Base-by-base conservation (phyloP, 352 stramenopile genomes). In the Globisporangium radiosum region DNA sequence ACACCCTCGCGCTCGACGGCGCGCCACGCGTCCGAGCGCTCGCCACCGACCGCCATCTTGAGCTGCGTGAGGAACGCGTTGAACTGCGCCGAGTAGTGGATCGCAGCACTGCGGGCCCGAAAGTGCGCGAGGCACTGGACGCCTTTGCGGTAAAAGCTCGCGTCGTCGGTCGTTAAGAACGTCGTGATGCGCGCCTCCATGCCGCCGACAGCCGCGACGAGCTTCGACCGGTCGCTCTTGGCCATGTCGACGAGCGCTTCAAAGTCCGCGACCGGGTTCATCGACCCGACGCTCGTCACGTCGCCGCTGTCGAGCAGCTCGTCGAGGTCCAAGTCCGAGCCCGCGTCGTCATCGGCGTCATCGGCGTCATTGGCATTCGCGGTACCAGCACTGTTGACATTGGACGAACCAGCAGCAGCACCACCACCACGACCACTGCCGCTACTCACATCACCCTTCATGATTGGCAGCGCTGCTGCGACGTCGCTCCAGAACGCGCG, bases 241-340 rank as follows among this genome's bases (percentile, higher is more conserved):
- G 72, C 64, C 56, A 78, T 57, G 39, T 87, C 78, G 3, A 92
- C 52, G 9, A 94, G 71, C 15, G 71, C 65, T 49, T 94, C 84
- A 66, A 94, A 94, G 56, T 94, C 84, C 1, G 81, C 78, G 42
- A 94, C 81, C 13, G 84, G 84, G 54, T 92, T 94, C 81, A 94
- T 90, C 1, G 81, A 90, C 0, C 84, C 84, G n/a, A 94, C 78
- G 38, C 45, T 71, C 43, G 78, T 86, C 14, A 92, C 78, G 36
- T 81, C 72, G 43, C 73, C 73, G 11, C 75, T 71, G 52, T 87
- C 83, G 55, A 93, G 57, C 7, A 93, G 63, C 40, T 90, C 83
- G 54, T 93, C 83, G 61, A 89, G 63, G 53, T 93, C 79, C 25
- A 93, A 54, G 47, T 93, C 81, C 10, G 77, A 90, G 5, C 71